These are phyloP conservation scores for Cladophialophora immunda DNA, from an alignment of 2,329 filamentous ascomycete species.

Conservation along the genomic window DNA sequence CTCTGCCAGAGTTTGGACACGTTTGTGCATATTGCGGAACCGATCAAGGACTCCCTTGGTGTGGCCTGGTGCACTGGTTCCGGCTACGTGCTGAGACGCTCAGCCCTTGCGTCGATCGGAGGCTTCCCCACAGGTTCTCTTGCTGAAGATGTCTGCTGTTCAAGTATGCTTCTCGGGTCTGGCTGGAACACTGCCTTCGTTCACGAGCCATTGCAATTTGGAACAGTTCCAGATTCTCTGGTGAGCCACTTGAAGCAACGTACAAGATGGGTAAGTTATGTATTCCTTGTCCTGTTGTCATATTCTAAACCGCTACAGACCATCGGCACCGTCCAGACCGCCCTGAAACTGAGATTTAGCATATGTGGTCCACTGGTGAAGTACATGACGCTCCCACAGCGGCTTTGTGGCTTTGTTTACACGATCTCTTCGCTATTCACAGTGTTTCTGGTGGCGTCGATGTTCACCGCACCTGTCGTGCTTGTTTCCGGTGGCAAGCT, in stretches of 20 bases:
- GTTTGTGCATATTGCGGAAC: conserved; percentile 41
- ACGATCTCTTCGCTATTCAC: conserved; percentile 60
- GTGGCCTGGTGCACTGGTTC: conserved; percentile 44
- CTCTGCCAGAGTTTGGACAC: conserved; percentile 39
- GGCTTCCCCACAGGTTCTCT: conserved; percentile 42
- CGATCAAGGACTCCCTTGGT: conserved; percentile 42
- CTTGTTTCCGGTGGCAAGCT: conserved; percentile 62
- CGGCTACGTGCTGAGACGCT: conserved; percentile 42
- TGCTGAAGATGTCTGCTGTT: conserved; percentile 43
- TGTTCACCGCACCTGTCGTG: conserved; percentile 61
- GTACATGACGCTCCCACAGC: conserved; percentile 61
- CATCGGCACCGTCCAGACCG: conserved; percentile 59
- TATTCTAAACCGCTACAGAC: conserved; percentile 29
- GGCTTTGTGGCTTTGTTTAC: conserved; percentile 64
- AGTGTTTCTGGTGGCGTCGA: conserved; percentile 52
- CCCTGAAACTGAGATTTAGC: conserved; percentile 64
- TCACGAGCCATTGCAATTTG: conserved; percentile 41
- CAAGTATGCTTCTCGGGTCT: conserved; percentile 38
- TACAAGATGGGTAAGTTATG: conserved; percentile 45
- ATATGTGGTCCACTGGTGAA: conserved; percentile 59
- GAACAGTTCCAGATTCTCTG: conserved; percentile 47
- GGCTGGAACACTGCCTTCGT: conserved; percentile 43
- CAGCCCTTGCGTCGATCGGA: conserved; percentile 42
- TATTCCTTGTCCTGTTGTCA: conserved; percentile 7
- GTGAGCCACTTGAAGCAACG: conserved; percentile 50